Evolutionary conservation across 208 protist species (phyloP).

Genomic region (Trypanosoma congolense): DNA sequence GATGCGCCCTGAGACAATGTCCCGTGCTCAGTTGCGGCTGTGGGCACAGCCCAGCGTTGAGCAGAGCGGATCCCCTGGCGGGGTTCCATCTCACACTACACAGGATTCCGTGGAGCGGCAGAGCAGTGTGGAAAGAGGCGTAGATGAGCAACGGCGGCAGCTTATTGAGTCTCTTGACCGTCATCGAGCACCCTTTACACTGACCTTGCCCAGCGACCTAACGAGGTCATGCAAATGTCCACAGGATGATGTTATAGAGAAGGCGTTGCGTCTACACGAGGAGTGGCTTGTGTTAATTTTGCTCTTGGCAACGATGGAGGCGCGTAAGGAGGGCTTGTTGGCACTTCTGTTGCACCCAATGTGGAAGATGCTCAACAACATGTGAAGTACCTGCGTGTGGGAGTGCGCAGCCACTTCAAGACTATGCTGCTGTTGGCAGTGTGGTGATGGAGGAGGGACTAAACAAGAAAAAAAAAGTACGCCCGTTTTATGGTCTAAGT

Average conservation of each 20-base stretch:
- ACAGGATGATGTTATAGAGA: constrained; percentile 26
- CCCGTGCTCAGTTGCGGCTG: constrained; percentile 15
- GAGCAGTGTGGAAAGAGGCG: background rate
- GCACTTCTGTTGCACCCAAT: constrained; percentile 56
- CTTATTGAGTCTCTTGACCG: constrained; percentile 13
- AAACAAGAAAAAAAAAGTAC: constrained; percentile 5
- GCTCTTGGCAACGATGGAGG: constrained; percentile 68
- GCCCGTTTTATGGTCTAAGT: background rate
- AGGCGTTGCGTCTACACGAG: constrained; percentile 55
- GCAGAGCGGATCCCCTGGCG: background rate
- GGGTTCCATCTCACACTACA: background rate
- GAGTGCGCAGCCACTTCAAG: too few species aligned
- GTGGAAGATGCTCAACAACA: constrained; percentile 52
- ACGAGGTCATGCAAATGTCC: constrained; percentile 4
- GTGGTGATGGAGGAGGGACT: too few species aligned
- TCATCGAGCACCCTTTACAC: constrained; percentile 15
- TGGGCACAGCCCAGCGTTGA: constrained; percentile 5
- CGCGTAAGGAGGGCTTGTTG: constrained; percentile 71
- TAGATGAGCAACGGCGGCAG: constrained; percentile 10
- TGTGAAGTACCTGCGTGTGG: constrained; percentile 12
- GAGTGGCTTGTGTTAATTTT: constrained; percentile 64
- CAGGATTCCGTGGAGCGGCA: background rate
- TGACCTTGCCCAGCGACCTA: constrained; percentile 9
- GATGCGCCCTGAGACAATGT: constrained; percentile 71
- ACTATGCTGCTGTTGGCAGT: too few species aligned